Conservation (phyloP, 108 stramenopile species). For the Aureococcus anophagefferens region DNA sequence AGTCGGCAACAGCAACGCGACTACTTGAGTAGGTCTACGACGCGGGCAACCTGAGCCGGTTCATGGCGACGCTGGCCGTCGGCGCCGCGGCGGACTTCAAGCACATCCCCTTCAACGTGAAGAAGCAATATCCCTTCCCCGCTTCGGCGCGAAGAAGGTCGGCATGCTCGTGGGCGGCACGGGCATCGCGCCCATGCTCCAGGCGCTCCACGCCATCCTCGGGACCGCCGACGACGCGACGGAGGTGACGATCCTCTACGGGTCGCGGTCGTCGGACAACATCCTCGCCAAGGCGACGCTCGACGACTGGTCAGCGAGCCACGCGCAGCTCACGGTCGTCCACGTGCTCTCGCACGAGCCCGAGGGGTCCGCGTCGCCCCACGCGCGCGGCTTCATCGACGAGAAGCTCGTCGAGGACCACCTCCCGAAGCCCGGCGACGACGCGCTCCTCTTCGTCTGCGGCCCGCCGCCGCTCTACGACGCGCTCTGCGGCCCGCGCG, state of each 20-base stretch:
- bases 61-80: conserved; percentile 22
- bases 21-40: too few relatives aligned
- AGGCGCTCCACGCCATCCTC: conserved; percentile 83
- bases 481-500: conserved; percentile 72
- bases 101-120: conserved; percentile 75
- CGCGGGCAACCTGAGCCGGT: conserved; percentile 10
- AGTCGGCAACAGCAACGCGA: too few relatives aligned
- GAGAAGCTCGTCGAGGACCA: conserved; percentile 51
- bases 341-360: conserved; percentile 61
- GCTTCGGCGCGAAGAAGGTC: conserved; percentile 64
- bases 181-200: conserved; percentile 91
- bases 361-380: conserved; percentile 45
- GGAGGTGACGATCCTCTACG: conserved; percentile 74
- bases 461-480: conserved; percentile 86
- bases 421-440: conserved; percentile 49
- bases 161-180: conserved; percentile 92
- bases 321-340: too few relatives aligned
- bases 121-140: conserved; percentile 71
- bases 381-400: conserved; percentile 62
- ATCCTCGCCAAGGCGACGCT: conserved; percentile 74
- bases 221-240: conserved; percentile 54
- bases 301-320: conserved; percentile 60
- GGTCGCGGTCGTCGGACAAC: conserved; percentile 68
- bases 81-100: conserved; percentile 66
- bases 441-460: conserved; percentile 75